These are phyloP conservation scores for Monilinia fructicola DNA, from an alignment of 2,329 filamentous ascomycete species.

Conservation along the genomic window DNA sequence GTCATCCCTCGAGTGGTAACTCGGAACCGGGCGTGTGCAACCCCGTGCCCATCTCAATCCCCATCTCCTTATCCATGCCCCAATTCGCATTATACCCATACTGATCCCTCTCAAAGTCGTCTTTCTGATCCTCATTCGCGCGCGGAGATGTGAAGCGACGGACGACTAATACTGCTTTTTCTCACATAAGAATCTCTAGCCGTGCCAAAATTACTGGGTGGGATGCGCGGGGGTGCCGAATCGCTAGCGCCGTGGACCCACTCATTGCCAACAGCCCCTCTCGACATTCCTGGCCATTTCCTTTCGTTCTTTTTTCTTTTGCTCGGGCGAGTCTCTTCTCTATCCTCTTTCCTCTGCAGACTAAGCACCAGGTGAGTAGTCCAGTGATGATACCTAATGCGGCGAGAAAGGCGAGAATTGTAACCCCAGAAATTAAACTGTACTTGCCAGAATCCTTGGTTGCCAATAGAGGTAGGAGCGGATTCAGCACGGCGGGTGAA, in stretches of 20 bases:
- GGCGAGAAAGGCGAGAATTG: not conserved
- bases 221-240: too few relatives aligned
- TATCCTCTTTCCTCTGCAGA: constrained; percentile 7
- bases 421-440: constrained; percentile 17
- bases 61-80: not conserved
- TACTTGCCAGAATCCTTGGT: constrained; percentile 6
- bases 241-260: not conserved
- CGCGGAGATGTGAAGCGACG: not conserved
- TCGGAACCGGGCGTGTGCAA: not conserved
- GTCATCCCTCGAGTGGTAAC: not conserved
- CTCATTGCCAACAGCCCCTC: not conserved
- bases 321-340: not conserved
- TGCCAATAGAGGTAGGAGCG: not conserved
- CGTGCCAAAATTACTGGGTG: not conserved
- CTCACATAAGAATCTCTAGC: not conserved
- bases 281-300: not conserved
- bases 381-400: not conserved
- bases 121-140: not conserved
- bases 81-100: not conserved
- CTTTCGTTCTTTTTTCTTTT: not conserved
- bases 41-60: not conserved
- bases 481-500: not conserved
- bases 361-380: not conserved
- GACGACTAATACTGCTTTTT: not conserved
- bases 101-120: not conserved